Percentiles rank a stretch among this genome's conserved stretches.
Conservation (phyloP, 176 grass and related monocot species). For the Raddia guianensis region DNA sequence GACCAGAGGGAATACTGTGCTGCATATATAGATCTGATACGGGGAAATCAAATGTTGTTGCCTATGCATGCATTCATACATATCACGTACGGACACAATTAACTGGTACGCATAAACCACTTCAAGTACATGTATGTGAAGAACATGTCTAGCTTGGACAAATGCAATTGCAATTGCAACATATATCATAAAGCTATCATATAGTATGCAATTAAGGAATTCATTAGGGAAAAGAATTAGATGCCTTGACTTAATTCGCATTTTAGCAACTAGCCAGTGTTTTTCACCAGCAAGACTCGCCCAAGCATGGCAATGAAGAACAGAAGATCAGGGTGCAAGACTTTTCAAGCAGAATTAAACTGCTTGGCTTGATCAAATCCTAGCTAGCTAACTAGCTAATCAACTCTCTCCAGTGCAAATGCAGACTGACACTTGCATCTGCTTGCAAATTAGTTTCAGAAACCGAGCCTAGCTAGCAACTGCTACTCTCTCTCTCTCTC, state of each 20-base stretch:
- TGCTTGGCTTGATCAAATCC: slow-evolving; percentile 12
- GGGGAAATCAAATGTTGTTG: no score
- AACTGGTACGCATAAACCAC: no score
- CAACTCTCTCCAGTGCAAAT: background rate
- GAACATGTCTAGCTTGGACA: background rate
- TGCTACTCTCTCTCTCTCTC: slow-evolving; percentile 34
- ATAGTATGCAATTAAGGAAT: background rate
- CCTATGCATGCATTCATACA: no score
- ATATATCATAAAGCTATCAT: background rate
- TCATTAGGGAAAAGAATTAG: background rate
- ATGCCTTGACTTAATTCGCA: slow-evolving; percentile 7
- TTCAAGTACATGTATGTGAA: background rate
- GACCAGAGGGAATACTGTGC: no score
- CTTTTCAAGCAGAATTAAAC: background rate
- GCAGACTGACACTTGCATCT: slow-evolving; percentile 26
- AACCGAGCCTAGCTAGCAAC: slow-evolving; percentile 36
- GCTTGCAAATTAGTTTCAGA: slow-evolving; percentile 24
- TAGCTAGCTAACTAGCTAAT: slow-evolving; percentile 10
- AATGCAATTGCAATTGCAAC: background rate
- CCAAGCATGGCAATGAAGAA: slow-evolving; percentile 16
- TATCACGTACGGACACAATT: no score
- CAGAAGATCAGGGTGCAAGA: background rate
- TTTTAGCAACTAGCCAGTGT: background rate
- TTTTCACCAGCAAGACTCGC: slow-evolving; percentile 8
- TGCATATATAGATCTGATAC: no score